A percentile compares a stretch with the other conserved stretches of the same genome.
These are phyloP conservation scores for Suhomyces bribrorum DNA, from an alignment of 1,139 yeast species.

Conservation along the genomic window DNA sequence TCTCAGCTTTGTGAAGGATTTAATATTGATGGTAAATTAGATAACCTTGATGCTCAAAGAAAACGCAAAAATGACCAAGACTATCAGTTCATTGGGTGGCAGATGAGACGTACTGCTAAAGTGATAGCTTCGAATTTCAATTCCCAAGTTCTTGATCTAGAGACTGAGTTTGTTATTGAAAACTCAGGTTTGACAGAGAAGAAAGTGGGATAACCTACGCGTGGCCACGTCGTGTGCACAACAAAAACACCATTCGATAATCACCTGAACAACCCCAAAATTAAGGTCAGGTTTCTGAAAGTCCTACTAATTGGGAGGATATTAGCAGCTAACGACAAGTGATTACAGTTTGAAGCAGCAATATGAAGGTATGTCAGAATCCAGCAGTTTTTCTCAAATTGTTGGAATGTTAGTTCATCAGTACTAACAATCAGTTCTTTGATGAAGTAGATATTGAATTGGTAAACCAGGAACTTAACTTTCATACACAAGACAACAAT, in stretches of 20 bases:
- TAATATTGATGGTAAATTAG: slow-evolving; percentile 5
- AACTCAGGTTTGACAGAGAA: neutral
- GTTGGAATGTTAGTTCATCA: neutral
- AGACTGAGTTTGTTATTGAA: slow-evolving; percentile 1
- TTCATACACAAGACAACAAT: slow-evolving; percentile 84
- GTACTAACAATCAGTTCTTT: slow-evolving; percentile 59
- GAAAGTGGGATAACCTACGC: too few relatives aligned
- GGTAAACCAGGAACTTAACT: slow-evolving; percentile 82
- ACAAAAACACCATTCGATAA: slow-evolving; percentile 11
- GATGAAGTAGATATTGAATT: slow-evolving; percentile 90
- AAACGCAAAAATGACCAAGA: slow-evolving; percentile 3
- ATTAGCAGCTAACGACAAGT: too few relatives aligned
- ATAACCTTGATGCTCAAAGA: slow-evolving; percentile 1
- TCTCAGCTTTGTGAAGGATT: slow-evolving; percentile 19
- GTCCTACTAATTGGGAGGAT: neutral
- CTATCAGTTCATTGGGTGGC: slow-evolving; percentile 27
- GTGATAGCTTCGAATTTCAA: slow-evolving; percentile 24
- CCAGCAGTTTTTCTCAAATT: too few relatives aligned
- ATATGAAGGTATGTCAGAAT: slow-evolving; percentile 25
- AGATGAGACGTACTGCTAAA: slow-evolving; percentile 29
- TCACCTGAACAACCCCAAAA: slow-evolving; percentile 20
- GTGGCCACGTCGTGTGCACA: slow-evolving; percentile 2
- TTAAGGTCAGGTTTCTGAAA: neutral
- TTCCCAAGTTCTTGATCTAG: neutral
- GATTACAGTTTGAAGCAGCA: too few relatives aligned